Base-by-base conservation (phyloP, 2,329 filamentous ascomycete genomes). In the Hymenoscyphus occultus region DNA sequence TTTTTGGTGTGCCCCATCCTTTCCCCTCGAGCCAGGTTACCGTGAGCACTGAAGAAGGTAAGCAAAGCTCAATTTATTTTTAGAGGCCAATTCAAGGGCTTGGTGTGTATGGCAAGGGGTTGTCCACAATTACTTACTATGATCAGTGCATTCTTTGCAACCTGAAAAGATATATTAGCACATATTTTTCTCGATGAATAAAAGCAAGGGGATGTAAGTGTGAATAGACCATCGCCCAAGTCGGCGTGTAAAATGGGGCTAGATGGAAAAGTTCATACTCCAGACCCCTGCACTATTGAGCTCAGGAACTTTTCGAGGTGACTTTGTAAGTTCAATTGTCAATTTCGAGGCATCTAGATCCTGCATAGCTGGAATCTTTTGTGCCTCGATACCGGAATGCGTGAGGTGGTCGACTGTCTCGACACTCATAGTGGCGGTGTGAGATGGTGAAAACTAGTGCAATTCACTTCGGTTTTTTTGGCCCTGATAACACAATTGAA, bases 1-100 rank as follows among this genome's bases (percentile, higher is more conserved):
- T 83, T 71, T 89, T 83, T 1, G 92, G 92, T 0, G 85, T 81
- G 48, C 84, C 82, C 92, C 92, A 96, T 72, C 92, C 92, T 28
- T 78, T 74, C 54, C 80, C 76, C 39, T 77, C 80, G 40, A 83
- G 87, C 92, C 92, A 96, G 64, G 80, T 80, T 32, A 82, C 88
- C 60, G 86, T 88, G 71, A 94, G 82, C 92, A 96, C 66, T 69
- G 13, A 4, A 28, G 14, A 56, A 32, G 3, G 22, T 64, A 13
- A 58, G 56, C 31, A 48, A 2, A 48, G 32, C 19, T 40, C 13
- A 48, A 51, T 51, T 22, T 10, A 51, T 22, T 22, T 10, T 22
- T 19, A 1, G 5, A 48, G 19, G 19, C 6, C 45, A 48, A 19
- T 48, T 19, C n/a, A 1, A 48, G 45, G 19, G 19, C 45, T 48